Evolutionary conservation across 2,329 filamentous ascomycete species (phyloP).

Genomic region (Colletotrichum orbiculare): DNA sequence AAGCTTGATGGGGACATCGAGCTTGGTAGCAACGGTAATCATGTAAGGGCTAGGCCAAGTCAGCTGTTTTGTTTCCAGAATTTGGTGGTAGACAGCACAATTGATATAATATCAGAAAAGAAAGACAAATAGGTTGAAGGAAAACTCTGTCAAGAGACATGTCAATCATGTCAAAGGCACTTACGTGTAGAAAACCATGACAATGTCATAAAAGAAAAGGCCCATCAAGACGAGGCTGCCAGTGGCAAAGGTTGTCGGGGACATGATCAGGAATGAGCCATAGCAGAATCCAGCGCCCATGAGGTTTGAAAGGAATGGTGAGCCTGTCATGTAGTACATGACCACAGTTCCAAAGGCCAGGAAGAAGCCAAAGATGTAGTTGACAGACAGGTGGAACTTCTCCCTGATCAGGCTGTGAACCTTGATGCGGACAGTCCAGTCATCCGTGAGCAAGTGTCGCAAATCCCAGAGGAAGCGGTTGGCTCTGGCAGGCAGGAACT

Average conservation of each 20-base stretch:
- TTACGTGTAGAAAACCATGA: slow-evolving; percentile 88
- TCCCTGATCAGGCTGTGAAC: slow-evolving; percentile 63
- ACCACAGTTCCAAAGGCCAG: slow-evolving; percentile 65
- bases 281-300: slow-evolving; percentile 91
- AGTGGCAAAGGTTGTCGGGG: slow-evolving; percentile 87
- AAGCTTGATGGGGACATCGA: slow-evolving; percentile 94
- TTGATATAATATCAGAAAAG: too few species aligned
- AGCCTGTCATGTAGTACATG: slow-evolving; percentile 74
- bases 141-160: too few species aligned
- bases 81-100: too few species aligned
- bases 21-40: slow-evolving; percentile 85
- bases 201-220: slow-evolving; percentile 94
- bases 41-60: slow-evolving; percentile 73
- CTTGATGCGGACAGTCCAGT: slow-evolving; percentile 62
- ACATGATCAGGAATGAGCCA: slow-evolving; percentile 82
- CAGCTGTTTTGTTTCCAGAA: slow-evolving; percentile 36
- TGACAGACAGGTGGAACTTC: slow-evolving; percentile 64
- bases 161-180: slow-evolving; percentile 43
- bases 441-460: slow-evolving; percentile 60
- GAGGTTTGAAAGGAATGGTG: slow-evolving; percentile 77
- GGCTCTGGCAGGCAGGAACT: neutral
- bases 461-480: slow-evolving; percentile 58
- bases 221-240: slow-evolving; percentile 81
- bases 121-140: too few species aligned
- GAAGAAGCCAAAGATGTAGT: slow-evolving; percentile 66